Evolutionary conservation across 2,329 filamentous ascomycete species (phyloP), one percentile per base, ranked within the genome.

Genomic region (Aspergillus clavatus): DNA sequence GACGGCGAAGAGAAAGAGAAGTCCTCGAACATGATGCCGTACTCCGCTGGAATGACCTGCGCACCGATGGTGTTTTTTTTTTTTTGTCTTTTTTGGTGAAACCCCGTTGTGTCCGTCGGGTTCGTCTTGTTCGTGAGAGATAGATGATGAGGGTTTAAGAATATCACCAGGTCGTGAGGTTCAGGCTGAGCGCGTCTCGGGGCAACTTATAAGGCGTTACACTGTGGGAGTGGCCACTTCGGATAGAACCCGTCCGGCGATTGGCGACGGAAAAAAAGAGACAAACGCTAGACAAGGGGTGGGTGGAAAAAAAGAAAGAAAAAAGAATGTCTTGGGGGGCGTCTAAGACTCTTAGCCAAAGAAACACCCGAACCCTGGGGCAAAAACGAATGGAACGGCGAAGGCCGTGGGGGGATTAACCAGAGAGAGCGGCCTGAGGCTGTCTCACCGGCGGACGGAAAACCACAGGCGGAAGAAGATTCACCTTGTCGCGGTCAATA

Each of bases 1-100:
- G 64, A 66, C 8, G 67, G 60, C 27, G 66, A 64, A 8, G 66
- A 62, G 51, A 70, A 70, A 38, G 67, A 68, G 52, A 70, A 70
- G 51, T 68, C 64, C 51, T 71, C 67, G 51, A 70, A 70, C 68
- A 70, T 70, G 48, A 14, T 52, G 45, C 23, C 14, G 23, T 19
- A 23, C 14, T 45, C 3, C 14, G 11, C 16, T 14, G 4, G 16
- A 5, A 8, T 21, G 31, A 4, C n/a, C 14, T 4, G 28, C 1
- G 14, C 2, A 8, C 2, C 16, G 6, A 18, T 31, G 7, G 6
- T 35, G 11, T 19, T n/a, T n/a, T n/a, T n/a, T n/a, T n/a, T n/a
- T n/a, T n/a, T n/a, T n/a, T n/a, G n/a, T n/a, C n/a, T n/a, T n/a
- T n/a, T n/a, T n/a, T n/a, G n/a, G n/a, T n/a, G n/a, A 16, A 11